Base-by-base conservation (phyloP, 805 yeast genomes). In the Blastobotrys parvus region DNA sequence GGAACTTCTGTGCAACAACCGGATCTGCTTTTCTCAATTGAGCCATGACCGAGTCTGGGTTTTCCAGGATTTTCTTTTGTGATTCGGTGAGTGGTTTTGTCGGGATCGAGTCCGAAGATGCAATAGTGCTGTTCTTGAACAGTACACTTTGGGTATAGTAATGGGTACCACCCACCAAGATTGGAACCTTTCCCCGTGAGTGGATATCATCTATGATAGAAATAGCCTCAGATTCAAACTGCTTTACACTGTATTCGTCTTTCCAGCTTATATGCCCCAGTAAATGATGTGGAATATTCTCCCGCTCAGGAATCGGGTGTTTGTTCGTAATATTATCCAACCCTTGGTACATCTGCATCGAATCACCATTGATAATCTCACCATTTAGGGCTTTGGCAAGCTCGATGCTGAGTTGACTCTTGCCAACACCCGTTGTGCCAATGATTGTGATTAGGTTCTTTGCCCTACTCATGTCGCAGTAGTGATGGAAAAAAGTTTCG, bases 381-480 rank as follows among this genome's bases (percentile, higher is more conserved):
- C 97, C 97, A 56, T 80, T 74, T 41, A 82, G 72, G 21, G 71
- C 71, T 51, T 75, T 70, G 8, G 97, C 96, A 17, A 92, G 60
- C 47, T 87, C 90, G 2, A 87, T 77, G 37, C 86, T 75, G 46
- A 84, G 73, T 71, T 78, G 87, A 0, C 97, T 89, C 58, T 90
- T 90, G 0, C 98, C 98, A 10, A 88, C 97, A 0, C 97, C 98
- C 0, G 98, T 90, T 29, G 95, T 89, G 0, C 98, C 98, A 3
- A 84, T 82, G 15, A 85, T 74, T 13, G 86, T 77, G 21, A 83
- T 70, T 3, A 85, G 60, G 43, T 68, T 70, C 45, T 55, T 58
- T 15, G 18, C 35, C 35, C 10, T 41, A 25, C n/a, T n/a, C n/a
- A n/a, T n/a, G n/a, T n/a, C n/a, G n/a, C n/a, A n/a, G n/a, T n/a